Evolutionary conservation across 2,329 filamentous ascomycete species (phyloP).

Genomic region (Talaromyces amestolkiae): DNA sequence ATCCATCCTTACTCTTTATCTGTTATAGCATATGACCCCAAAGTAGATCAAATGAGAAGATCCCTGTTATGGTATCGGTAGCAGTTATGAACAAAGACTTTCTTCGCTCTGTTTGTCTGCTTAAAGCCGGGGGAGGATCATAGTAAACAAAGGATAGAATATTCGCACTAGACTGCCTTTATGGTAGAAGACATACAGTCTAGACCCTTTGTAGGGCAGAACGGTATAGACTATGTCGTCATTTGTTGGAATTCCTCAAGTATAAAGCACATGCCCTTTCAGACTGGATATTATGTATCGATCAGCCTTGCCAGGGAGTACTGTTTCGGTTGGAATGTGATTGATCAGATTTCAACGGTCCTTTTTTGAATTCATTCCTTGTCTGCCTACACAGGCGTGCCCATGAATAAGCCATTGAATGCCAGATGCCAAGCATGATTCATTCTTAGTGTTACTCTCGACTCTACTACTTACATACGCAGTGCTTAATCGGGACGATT

Average conservation of each 20-base stretch:
- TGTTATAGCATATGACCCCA: not conserved
- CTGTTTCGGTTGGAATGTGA: not conserved
- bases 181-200: not conserved
- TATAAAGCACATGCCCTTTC: not conserved
- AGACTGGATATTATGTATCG: not conserved
- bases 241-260: not conserved
- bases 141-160: not conserved
- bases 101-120: not conserved
- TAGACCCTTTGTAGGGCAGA: not conserved
- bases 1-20: not conserved
- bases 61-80: not conserved
- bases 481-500: not conserved
- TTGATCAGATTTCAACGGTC: slow-evolving; percentile 2
- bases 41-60: not conserved
- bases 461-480: not conserved
- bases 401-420: not conserved
- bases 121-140: not conserved
- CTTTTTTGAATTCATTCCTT: not conserved
- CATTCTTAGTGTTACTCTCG: not conserved
- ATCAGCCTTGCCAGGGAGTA: not conserved
- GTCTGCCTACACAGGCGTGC: not conserved
- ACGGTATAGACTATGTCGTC: not conserved
- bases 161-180: not conserved
- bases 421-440: not conserved
- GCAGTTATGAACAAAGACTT: not conserved